Evolutionary conservation across 2,329 filamentous ascomycete species (phyloP), one percentile per base, ranked within the genome.

Genomic region (Plenodomus tracheiphilus): DNA sequence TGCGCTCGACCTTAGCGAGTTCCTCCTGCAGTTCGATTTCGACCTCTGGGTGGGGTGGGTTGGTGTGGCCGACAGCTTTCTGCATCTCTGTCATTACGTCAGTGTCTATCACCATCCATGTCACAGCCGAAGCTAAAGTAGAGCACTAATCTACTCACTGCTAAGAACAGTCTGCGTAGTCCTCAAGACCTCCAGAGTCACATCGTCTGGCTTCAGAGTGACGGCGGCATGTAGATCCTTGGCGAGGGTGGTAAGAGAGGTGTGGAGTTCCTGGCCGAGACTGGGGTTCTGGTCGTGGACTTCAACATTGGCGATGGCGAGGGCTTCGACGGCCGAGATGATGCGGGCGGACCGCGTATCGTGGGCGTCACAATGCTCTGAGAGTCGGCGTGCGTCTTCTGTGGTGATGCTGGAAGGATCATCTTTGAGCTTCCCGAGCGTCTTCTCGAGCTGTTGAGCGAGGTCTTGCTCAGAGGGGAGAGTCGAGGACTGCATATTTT

Each of bases 1-100:
- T 70, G 49, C 63, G 61, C 42, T 66, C 58, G 49, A 71, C 61
- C 52, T 62, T 68, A 47, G 62, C 59, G 42, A 57, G 58, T 59
- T 68, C 64, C 50, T 62, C 52, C 37, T 64, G 61, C 7, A 69
- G 54, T 49, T 67, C 58, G 39, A 51, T 49, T 46, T 71, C 64
- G 20, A 69, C 53, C 48, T 70, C 62, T 13, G 62, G 65, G 16
- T 67, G 61, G n/a, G 62, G 57, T 15, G 60, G 54, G 15, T 58
- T 64, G 39, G 44, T 54, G 20, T 60, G 53, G 15, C 63, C 59
- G 15, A 69, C 36, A 9, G 62, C 62, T 38, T 58, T 64, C 44
- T 69, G 64, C 64, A 70, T 66, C 51, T 63, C 66, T 70, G 30
- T 22, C 6, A 16, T 8, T 8, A 8, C n/a, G 22, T 65, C 30